Evolutionary conservation across 257 asterid genomes (phyloP), one percentile per base, ranked within the genome.

Genomic region (Leptodermis oblonga): DNA sequence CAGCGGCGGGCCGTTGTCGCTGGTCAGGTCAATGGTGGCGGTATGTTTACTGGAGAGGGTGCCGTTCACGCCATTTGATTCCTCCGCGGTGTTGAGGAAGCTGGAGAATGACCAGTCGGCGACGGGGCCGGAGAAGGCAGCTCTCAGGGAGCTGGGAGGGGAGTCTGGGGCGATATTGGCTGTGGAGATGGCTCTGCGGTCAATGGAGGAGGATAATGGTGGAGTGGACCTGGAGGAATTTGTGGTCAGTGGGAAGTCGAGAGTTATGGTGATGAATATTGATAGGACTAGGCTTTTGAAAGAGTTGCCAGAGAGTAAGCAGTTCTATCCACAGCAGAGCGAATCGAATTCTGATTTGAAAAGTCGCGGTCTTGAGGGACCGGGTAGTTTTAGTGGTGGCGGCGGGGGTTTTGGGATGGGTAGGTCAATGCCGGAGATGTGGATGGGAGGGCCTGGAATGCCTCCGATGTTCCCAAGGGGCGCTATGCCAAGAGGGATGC

Each of bases 21-120:
- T 90, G 14, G 96, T 90, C 4, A 74, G 97, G 88, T 82, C 97
- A 1, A 86, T 90, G 94, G 97, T 93, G 67, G 97, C 97, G 0
- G 96, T 85, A 5, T 93, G 92, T 76, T 79, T 93, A 88, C 49
- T 88, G 42, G 92, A 87, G 82, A 82, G 96, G 76, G 95, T 88
- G 8, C 99, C 99, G 25, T 90, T 88, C 37, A 79, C 49, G 42
- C 79, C 96, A 4, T 87, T 90, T 33, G 96, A 93, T 77, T 90
- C 97, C 2, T 83, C 95, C 0, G 83, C 95, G 8, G 84, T 90
- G 66, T 72, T 84, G 83, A 87, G 97, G 86, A 93, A 88, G 80
- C 73, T 93, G 80, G 97, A 93, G 88, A 93, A 88, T 61, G 96
- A 90, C 79, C 69, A 86, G 26, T 81, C 86, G 0, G 84, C 86